Base-by-base conservation (phyloP, 176 grass and related monocot genomes). In the Juncus inflexus region DNA sequence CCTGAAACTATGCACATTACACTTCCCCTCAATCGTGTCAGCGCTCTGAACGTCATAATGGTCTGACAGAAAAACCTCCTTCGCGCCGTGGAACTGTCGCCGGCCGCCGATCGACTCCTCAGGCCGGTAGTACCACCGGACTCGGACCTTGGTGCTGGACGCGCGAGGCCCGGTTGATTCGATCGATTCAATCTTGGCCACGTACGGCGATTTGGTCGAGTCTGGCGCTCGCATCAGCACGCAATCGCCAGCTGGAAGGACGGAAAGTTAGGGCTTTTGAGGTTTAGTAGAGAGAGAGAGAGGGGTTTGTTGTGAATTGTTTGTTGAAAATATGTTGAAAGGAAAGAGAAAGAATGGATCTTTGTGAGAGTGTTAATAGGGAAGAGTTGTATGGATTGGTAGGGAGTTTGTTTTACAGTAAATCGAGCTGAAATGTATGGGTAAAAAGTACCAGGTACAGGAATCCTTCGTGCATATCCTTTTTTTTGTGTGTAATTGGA, bases 41-140 rank as follows among this genome's bases (percentile, higher is more conserved):
- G 92, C 92, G 7, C 92, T 97, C 78, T 97, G 92, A 55, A 89
- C 75, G 78, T 97, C 92, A 65, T 97, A 91, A 74, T 97, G 92
- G 10, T 97, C 92, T 37, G 90, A 95, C 69, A 95, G 78, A 66
- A 95, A 95, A 2, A 95, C 79, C 69, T 95, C 90, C 52, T 95
- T 95, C 3, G 69, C 69, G 72, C 90, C 90, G 65, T 95, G 90
- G 64, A 95, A 95, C 41, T 87, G 90, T 0, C 90, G 73, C 6
- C 86, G 75, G 1, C 90, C 90, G 42, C 90, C 90, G 15, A 90
- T 90, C 7, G 92, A 97, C 49, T 97, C 92, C 67, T 97, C 92
- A 41, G 92, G 92, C 15, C 92, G 80, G 67, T 97, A 97, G 51
- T 95, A 95, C 90, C 90, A 95, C 9, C 90, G 83, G 40, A 95